Percentiles rank a stretch among this genome's conserved stretches.
These are phyloP conservation scores for Calonectria multiphialidica DNA, from an alignment of 2,329 filamentous ascomycete genomes.

Conservation along the genomic window DNA sequence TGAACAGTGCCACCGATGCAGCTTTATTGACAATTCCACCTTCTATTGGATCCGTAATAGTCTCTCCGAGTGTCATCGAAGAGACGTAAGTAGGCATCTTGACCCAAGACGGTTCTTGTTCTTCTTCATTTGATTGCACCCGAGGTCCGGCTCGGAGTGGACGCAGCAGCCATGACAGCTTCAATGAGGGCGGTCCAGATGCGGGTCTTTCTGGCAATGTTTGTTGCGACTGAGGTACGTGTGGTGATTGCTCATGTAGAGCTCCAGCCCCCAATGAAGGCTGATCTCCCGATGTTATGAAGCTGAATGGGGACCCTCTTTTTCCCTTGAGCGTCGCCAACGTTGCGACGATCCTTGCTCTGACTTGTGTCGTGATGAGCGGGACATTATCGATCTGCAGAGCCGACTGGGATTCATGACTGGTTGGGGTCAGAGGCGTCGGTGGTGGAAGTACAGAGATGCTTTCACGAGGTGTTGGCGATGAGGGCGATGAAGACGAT, in stretches of 20 bases:
- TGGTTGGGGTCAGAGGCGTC: neutral
- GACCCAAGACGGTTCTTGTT: constrained; percentile 4
- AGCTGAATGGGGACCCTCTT: constrained; percentile 30
- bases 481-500: neutral
- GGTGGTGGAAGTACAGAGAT: neutral
- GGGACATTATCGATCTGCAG: neutral
- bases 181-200: constrained; percentile 11
- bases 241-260: neutral
- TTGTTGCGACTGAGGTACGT: neutral
- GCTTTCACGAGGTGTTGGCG: neutral
- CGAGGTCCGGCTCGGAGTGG: constrained; percentile 3
- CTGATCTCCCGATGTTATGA: constrained; percentile 30
- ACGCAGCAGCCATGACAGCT: constrained; percentile 25
- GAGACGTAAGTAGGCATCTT: constrained; percentile 29
- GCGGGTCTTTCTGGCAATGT: neutral
- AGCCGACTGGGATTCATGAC: neutral
- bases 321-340: constrained; percentile 28
- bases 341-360: constrained; percentile 19
- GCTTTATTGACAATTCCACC: constrained; percentile 14
- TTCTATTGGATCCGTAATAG: constrained; percentile 25
- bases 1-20: constrained; percentile 18
- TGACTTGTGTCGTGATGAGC: constrained; percentile 15
- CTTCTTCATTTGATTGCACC: neutral
- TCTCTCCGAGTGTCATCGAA: constrained; percentile 31
- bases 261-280: neutral